Evolutionary conservation across 176 grass and related monocot species (phyloP).

Genomic region (bread wheat (Triticum aestivum)): DNA sequence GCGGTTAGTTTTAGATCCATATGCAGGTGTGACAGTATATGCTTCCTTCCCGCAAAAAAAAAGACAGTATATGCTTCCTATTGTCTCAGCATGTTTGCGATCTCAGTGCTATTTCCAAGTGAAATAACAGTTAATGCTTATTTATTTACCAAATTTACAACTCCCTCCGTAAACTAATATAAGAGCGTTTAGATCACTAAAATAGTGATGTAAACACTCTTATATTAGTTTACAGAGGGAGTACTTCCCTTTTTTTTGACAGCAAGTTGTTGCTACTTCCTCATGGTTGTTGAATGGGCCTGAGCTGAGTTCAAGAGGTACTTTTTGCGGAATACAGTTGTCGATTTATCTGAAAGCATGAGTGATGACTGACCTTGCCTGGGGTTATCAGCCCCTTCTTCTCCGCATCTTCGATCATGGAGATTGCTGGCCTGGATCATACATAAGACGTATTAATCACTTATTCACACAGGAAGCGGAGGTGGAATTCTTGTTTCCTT

Average conservation of each 20-base stretch:
- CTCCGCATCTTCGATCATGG: conserved; percentile 96
- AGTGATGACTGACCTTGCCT: conserved; percentile 62
- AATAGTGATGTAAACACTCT: no score
- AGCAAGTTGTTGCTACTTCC: no score
- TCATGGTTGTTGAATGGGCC: neutral
- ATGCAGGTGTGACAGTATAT: neutral
- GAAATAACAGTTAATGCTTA: no score
- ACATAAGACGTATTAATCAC: neutral
- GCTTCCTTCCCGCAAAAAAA: no score
- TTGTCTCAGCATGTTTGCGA: no score
- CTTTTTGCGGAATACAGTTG: neutral
- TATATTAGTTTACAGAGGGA: no score
- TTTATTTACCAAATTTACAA: no score
- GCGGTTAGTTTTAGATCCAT: neutral
- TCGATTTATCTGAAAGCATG: neutral
- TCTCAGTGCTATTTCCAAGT: no score
- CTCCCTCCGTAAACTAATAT: no score
- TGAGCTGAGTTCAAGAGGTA: neutral
- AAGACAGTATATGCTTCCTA: no score
- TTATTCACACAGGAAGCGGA: neutral
- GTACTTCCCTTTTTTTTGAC: no score
- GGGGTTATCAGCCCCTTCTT: conserved; percentile 85
- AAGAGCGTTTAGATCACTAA: no score
- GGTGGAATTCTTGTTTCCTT: neutral
- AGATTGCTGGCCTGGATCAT: conserved; percentile 61